A percentile compares a stretch with the other conserved stretches of the same genome.
phyloP scores from a whole-genome alignment of 2,329 filamentous ascomycete species.

The Nothomitra cinnamomea region DNA sequence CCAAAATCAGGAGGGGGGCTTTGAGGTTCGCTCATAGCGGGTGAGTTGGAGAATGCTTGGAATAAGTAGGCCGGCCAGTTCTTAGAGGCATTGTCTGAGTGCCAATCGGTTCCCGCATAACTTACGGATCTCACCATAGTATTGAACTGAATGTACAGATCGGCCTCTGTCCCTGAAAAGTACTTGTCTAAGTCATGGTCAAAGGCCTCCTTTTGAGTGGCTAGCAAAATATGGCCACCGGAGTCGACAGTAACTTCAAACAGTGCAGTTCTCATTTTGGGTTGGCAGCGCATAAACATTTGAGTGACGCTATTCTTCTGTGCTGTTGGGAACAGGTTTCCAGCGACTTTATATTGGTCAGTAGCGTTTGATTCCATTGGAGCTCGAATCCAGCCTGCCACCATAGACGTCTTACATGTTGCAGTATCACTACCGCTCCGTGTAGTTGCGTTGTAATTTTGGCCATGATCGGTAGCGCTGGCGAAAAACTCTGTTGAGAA shows the following conservation, averaged over 20 bases:
- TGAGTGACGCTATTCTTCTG: no score
- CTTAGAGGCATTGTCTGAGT: conserved; percentile 28
- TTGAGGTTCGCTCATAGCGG: no score
- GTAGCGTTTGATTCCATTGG: not conserved
- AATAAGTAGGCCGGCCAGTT: conserved; percentile 35
- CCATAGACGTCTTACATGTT: no score
- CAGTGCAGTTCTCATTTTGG: conserved; percentile 16
- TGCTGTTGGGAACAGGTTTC: not conserved
- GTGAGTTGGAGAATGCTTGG: not conserved
- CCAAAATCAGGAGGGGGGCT: no score
- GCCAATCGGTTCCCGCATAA: conserved; percentile 20
- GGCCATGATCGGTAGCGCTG: no score
- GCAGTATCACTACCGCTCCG: no score
- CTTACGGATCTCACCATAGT: not conserved
- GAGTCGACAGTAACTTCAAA: conserved; percentile 21
- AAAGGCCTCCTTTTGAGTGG: conserved; percentile 1
- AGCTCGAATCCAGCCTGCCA: not conserved
- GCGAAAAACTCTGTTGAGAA: no score
- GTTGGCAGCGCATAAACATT: conserved; percentile 22
- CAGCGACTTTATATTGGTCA: not conserved
- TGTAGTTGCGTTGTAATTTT: no score
- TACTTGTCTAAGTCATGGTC: not conserved
- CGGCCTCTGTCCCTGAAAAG: not conserved
- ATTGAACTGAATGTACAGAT: not conserved
- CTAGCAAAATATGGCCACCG: conserved; percentile 16